Evolutionary conservation across 441 rosid genomes (phyloP).

Genomic region (Pelargonium fulgidum): DNA sequence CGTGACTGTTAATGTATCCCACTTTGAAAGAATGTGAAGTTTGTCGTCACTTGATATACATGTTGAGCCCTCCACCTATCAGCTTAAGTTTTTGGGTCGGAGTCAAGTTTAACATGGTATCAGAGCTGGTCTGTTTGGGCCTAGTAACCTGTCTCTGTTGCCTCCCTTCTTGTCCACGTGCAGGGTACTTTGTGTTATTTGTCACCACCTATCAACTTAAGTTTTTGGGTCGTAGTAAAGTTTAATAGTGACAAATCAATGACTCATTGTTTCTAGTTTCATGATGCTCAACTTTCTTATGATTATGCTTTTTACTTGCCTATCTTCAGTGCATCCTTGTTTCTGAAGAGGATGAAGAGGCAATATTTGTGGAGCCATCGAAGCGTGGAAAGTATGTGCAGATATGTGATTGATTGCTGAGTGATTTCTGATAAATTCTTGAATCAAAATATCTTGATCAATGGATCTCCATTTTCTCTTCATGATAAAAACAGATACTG

Average conservation of each 20-base stretch:
- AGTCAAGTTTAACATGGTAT: too few relatives aligned
- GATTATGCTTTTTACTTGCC: neutral
- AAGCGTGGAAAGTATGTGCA: conserved; percentile 66
- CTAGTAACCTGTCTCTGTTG: too few relatives aligned
- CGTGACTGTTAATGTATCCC: neutral
- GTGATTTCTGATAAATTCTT: conserved; percentile 6
- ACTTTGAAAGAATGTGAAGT: too few relatives aligned
- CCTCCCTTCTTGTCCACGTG: too few relatives aligned
- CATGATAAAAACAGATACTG: conserved; percentile 46
- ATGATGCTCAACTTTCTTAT: neutral
- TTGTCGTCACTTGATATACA: too few relatives aligned
- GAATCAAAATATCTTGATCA: neutral
- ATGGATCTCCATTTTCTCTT: too few relatives aligned
- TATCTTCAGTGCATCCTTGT: conserved; percentile 75
- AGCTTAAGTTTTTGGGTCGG: too few relatives aligned
- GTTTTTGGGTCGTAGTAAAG: too few relatives aligned
- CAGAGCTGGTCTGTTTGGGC: too few relatives aligned
- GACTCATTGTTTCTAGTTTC: neutral
- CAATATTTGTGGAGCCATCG: conserved; percentile 68
- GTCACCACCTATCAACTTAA: too few relatives aligned
- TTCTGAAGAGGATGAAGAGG: conserved; percentile 95
- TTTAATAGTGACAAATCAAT: neutral
- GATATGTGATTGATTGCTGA: neutral
- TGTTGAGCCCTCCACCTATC: too few relatives aligned
- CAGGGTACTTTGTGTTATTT: too few relatives aligned